Conservation (phyloP, 768 basidiomycete genomes). For the Lentinula raphanica region DNA sequence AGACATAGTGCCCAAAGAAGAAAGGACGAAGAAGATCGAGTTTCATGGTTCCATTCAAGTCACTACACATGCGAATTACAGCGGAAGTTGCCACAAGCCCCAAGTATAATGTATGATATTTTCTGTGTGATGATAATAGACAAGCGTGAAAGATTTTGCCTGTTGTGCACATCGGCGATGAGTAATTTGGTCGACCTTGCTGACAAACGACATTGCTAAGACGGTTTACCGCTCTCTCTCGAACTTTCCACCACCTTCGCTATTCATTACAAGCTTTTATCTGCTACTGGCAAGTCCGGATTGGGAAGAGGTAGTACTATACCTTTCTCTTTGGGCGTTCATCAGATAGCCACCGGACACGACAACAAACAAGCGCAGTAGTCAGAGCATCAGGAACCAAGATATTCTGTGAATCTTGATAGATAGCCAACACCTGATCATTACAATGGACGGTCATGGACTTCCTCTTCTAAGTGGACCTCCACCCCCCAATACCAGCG, state of each 20-base stretch:
- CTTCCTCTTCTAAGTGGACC: constrained; percentile 71
- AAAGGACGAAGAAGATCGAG: not conserved
- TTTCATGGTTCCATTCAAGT: not conserved
- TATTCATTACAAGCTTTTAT: not conserved
- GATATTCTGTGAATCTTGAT: too few species aligned
- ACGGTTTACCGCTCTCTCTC: not conserved
- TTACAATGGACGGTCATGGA: not conserved
- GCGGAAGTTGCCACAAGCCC: not conserved
- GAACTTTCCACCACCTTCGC: not conserved
- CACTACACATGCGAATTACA: not conserved
- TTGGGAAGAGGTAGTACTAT: not conserved
- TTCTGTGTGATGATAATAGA: too few species aligned
- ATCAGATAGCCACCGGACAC: not conserved
- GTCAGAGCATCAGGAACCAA: too few species aligned
- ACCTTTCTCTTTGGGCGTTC: not conserved
- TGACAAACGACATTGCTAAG: not conserved
- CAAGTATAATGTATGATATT: too few species aligned
- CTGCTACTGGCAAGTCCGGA: not conserved
- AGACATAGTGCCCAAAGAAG: not conserved
- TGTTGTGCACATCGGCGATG: not conserved
- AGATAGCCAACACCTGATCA: not conserved
- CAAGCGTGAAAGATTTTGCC: too few species aligned
- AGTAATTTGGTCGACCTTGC: not conserved
- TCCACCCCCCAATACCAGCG: constrained; percentile 33
- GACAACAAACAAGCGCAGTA: not conserved